Conservation (phyloP, 129 eudicot species). For the Flaveria bidentis region DNA sequence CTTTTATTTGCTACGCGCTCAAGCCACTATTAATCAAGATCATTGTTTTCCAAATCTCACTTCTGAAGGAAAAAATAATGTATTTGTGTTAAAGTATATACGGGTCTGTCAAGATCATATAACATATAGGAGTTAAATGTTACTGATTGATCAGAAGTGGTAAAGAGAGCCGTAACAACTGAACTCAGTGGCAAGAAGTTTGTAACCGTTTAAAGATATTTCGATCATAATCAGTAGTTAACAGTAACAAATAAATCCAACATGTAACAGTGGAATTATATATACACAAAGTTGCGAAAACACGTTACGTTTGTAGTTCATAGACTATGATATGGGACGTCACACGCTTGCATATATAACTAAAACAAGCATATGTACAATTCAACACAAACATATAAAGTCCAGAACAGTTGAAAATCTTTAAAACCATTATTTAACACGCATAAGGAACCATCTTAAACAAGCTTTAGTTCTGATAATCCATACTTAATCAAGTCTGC, state of each 20-base stretch:
- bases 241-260: neutral
- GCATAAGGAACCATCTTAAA: neutral
- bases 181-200: neutral
- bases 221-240: neutral
- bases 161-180: neutral
- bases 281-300: neutral
- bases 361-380: neutral
- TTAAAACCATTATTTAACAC: constrained; percentile 9
- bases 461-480: neutral
- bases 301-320: neutral
- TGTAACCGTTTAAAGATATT: neutral
- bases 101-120: neutral
- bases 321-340: constrained; percentile 4
- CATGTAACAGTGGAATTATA: neutral
- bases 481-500: neutral
- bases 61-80: neutral
- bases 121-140: constrained; percentile 2
- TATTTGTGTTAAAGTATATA: constrained; percentile 13
- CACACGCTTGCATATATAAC: neutral
- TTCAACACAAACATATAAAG: constrained; percentile 9
- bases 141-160: neutral
- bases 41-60: neutral
- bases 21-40: neutral
- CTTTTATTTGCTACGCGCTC: neutral
- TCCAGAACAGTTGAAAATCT: neutral